phyloP scores from a whole-genome alignment of 2,329 filamentous ascomycete genomes.

The Colletotrichum salicis region DNA sequence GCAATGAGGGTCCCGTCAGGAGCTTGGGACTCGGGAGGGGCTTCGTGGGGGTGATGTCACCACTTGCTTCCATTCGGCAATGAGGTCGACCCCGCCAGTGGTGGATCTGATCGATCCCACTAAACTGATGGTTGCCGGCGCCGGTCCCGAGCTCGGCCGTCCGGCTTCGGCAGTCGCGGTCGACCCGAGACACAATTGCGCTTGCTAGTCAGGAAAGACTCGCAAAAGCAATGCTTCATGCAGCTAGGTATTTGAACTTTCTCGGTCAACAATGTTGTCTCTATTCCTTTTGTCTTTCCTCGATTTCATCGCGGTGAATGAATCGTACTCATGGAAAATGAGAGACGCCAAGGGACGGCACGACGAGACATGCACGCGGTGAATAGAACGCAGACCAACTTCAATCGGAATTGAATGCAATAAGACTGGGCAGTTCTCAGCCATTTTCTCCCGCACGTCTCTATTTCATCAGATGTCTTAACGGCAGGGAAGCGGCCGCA shows the following conservation, averaged over 20 bases:
- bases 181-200: not conserved
- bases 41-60: constrained; percentile 31
- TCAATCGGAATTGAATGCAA: not conserved
- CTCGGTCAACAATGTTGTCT: not conserved
- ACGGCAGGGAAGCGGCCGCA: not conserved
- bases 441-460: not conserved
- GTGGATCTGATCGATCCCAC: not conserved
- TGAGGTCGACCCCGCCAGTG: not conserved
- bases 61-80: constrained; percentile 9
- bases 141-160: constrained; percentile 11
- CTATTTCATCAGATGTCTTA: not conserved
- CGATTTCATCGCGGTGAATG: no score
- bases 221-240: not conserved
- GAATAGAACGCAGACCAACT: not conserved
- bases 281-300: not conserved
- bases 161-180: not conserved
- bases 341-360: not conserved
- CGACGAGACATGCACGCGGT: not conserved
- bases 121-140: not conserved
- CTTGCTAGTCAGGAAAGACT: not conserved
- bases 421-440: not conserved
- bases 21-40: constrained; percentile 6
- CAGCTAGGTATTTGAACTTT: not conserved
- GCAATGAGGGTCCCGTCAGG: not conserved
- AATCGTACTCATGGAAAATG: no score